Evolutionary conservation across 495 filamentous ascomycete genomes (phyloP).

Genomic region (Stereocaulon alpinum): DNA sequence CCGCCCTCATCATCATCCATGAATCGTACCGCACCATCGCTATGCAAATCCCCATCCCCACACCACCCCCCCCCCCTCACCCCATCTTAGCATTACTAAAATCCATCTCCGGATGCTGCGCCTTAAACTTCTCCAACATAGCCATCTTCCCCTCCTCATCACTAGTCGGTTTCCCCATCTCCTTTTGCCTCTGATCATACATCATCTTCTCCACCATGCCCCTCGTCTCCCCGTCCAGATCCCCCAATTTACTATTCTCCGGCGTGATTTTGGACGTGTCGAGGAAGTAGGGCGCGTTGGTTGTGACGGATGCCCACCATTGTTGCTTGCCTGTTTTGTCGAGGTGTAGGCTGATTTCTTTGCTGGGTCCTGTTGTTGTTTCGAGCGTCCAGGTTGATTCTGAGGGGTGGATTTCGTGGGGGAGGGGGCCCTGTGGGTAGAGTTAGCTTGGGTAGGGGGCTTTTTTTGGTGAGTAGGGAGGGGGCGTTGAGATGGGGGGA

Average conservation of each 20-base stretch:
- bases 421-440: conserved; percentile 62
- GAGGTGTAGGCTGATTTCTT: conserved; percentile 78
- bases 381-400: conserved; percentile 94
- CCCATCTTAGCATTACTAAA: conserved; percentile 66
- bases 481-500: neutral
- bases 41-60: conserved; percentile 7
- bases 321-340: conserved; percentile 97
- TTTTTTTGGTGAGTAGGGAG: neutral
- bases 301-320: conserved; percentile 94
- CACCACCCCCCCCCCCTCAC: conserved; percentile 10
- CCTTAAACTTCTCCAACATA: conserved; percentile 84
- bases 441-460: too few species aligned
- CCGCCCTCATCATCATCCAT: neutral
- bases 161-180: conserved; percentile 73
- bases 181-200: conserved; percentile 97
- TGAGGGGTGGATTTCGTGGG: conserved; percentile 67
- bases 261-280: conserved; percentile 92
- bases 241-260: conserved; percentile 78
- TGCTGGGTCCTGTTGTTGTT: conserved; percentile 49
- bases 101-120: conserved; percentile 78
- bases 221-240: conserved; percentile 91
- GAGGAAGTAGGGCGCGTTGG: conserved; percentile 65
- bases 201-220: conserved; percentile 99
- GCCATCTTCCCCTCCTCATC: conserved; percentile 92
- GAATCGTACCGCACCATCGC: neutral